Evolutionary conservation across 805 yeast species (phyloP).

Genomic region (Zygotorulaspora danielsina): DNA sequence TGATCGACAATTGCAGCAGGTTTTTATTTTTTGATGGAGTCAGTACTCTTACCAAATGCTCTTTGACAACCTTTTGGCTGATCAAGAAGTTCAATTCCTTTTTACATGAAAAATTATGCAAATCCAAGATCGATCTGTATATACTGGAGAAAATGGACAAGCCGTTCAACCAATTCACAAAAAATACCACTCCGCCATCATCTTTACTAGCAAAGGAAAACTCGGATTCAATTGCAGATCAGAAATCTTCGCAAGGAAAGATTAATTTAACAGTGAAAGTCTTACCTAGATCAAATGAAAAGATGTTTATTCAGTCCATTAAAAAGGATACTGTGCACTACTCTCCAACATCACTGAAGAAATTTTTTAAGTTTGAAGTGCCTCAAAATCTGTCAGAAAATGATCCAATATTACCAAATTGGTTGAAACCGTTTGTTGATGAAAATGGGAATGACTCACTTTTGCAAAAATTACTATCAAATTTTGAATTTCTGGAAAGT

Average conservation of each 20-base stretch:
- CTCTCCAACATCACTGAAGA: constrained; percentile 32
- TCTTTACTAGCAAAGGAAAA: background rate
- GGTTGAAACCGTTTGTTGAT: constrained; percentile 28
- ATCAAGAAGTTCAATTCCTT: constrained; percentile 23
- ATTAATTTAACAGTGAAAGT: constrained; percentile 23
- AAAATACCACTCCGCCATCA: background rate
- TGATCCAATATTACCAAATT: constrained; percentile 30
- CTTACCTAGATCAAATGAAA: constrained; percentile 19
- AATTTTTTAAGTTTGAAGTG: constrained; percentile 29
- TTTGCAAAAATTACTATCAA: constrained; percentile 29
- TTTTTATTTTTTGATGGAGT: constrained; percentile 30
- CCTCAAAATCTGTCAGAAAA: constrained; percentile 22
- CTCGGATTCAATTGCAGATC: background rate
- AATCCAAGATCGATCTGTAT: constrained; percentile 7
- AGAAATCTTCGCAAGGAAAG: constrained; percentile 6
- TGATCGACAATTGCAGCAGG: constrained; percentile 16
- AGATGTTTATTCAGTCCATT: constrained; percentile 31
- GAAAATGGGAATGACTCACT: constrained; percentile 19
- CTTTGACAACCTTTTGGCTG: constrained; percentile 23
- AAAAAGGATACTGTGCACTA: constrained; percentile 33
- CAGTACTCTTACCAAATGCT: constrained; percentile 24
- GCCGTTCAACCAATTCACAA: background rate
- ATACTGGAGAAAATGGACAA: constrained; percentile 13
- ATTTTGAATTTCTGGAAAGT: constrained; percentile 37
- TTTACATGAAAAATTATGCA: constrained; percentile 10